Base-by-base conservation (phyloP, 2,329 filamentous ascomycete genomes). In the Botrytis deweyae region DNA sequence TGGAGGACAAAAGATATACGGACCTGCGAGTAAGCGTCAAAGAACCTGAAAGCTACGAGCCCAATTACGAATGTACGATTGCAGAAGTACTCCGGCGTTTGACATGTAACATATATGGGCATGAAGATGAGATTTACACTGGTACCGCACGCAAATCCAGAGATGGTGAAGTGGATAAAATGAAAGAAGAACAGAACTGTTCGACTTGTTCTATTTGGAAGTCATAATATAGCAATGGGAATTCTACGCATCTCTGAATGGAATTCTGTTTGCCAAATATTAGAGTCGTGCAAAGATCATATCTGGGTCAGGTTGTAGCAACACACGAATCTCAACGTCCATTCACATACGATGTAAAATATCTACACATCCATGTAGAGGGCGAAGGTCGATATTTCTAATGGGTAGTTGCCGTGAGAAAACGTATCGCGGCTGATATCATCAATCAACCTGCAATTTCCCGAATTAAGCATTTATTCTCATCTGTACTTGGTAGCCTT, bases 41-140 rank as follows among this genome's bases (percentile, higher is more conserved):
- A 42, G 36, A 68, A 55, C n/a, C 36, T 25, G 46, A 55, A 55
- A 29, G 36, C 36, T 42, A 49, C 65, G 46, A 29, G 49, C 46
- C 65, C 49, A 16, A 58, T 68, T 29, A 40, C 46, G 65, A 58
- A 55, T 55, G 46, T 40, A 68, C 65, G 65, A 68, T 55, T 58
- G 65, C 52, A 68, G 16, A 29, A 38, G 40, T 29, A 42, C 49
- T 22, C 20, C 38, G 65, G 9, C 46, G 46, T 29, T 64, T 68
- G 46, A 42, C 3, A 18, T 68, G 65, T 68, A 68, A 68, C 25
- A 68, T 68, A 40, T 55, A 55, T 36, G n/a, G 33, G 46, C 14
- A 9, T 55, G 46, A 38, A 36, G 25, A 40, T 29, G 25, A 68
- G 52, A n/a, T n/a, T 22, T 40, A 16, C 46, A 20, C 22, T 52